Evolutionary conservation across 495 filamentous ascomycete genomes (phyloP).

Genomic region (Achaetomiella virescens): DNA sequence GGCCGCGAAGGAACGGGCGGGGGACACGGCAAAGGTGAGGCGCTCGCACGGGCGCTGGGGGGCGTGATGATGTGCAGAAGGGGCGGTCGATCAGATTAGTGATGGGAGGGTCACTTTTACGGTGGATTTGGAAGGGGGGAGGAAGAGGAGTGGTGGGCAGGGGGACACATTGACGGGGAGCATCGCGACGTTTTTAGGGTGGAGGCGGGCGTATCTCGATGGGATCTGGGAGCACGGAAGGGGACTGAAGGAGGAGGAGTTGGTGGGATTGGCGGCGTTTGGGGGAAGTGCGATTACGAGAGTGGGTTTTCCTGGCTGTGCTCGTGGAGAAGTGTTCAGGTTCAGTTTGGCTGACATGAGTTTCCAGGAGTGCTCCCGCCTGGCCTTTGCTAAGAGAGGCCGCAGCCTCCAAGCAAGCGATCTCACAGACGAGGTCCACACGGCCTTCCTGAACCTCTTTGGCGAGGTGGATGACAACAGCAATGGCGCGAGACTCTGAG

Average conservation of each 20-base stretch:
- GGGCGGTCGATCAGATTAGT: constrained; percentile 78
- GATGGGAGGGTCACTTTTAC: constrained; percentile 71
- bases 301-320: constrained; percentile 30
- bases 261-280: constrained; percentile 72
- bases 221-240: constrained; percentile 67
- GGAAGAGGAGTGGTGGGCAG: constrained; percentile 89
- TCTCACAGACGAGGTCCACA: constrained; percentile 83
- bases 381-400: constrained; percentile 82
- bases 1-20: not conserved
- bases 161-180: constrained; percentile 92
- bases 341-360: constrained; percentile 11
- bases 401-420: constrained; percentile 91
- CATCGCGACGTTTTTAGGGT: constrained; percentile 81
- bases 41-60: constrained; percentile 73
- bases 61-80: constrained; percentile 88
- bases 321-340: not conserved
- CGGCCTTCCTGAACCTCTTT: constrained; percentile 74
- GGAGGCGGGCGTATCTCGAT: constrained; percentile 79
- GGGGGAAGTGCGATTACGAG: constrained; percentile 82
- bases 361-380: constrained; percentile 68
- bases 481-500: constrained; percentile 17
- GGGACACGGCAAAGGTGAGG: constrained; percentile 56
- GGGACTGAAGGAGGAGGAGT: constrained; percentile 53
- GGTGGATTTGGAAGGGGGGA: constrained; percentile 68
- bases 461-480: constrained; percentile 40